Conservation (phyloP, 2,329 filamentous ascomycete species). For the Herpotrichia juniperi region DNA sequence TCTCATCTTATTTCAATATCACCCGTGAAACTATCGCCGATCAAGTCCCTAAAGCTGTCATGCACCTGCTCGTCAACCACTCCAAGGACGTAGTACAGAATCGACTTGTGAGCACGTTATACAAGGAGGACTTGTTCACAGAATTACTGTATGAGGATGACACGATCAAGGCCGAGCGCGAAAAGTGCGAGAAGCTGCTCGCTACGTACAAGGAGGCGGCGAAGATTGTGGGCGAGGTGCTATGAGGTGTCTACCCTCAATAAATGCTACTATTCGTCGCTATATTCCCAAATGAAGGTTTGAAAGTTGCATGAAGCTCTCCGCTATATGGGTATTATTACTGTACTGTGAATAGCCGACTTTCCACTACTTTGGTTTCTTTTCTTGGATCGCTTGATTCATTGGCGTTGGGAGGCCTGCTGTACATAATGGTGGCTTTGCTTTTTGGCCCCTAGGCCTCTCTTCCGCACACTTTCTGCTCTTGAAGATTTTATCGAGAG, state of each 20-base stretch:
- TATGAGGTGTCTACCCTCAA: slow-evolving; percentile 25
- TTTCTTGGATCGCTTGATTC: slow-evolving; percentile 10
- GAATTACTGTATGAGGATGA: slow-evolving; percentile 98
- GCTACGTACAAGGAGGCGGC: slow-evolving; percentile 96
- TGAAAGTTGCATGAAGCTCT: neutral
- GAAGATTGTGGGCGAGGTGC: slow-evolving; percentile 95
- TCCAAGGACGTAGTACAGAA: slow-evolving; percentile 99
- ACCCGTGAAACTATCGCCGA: slow-evolving; percentile 98
- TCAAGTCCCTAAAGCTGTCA: slow-evolving; percentile 97
- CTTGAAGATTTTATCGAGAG: slow-evolving; percentile 15
- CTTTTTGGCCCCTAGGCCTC: slow-evolving; percentile 18
- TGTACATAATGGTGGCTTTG: slow-evolving; percentile 17
- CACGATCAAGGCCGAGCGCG: slow-evolving; percentile 92
- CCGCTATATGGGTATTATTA: slow-evolving; percentile 1
- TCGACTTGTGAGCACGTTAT: slow-evolving; percentile 90
- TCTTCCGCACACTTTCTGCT: slow-evolving; percentile 28
- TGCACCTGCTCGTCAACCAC: slow-evolving; percentile 98
- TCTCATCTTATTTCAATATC: slow-evolving; percentile 99
- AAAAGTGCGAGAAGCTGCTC: slow-evolving; percentile 97
- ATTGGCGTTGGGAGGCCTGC: slow-evolving; percentile 20
- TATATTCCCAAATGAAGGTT: neutral
- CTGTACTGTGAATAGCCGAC: slow-evolving; percentile 21
- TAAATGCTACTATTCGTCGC: neutral
- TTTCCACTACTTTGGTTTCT: slow-evolving; percentile 16
- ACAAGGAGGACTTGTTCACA: slow-evolving; percentile 88